These are phyloP conservation scores for Termitomyces sp. DNA, from an alignment of 768 basidiomycete genomes.

Conservation along the genomic window DNA sequence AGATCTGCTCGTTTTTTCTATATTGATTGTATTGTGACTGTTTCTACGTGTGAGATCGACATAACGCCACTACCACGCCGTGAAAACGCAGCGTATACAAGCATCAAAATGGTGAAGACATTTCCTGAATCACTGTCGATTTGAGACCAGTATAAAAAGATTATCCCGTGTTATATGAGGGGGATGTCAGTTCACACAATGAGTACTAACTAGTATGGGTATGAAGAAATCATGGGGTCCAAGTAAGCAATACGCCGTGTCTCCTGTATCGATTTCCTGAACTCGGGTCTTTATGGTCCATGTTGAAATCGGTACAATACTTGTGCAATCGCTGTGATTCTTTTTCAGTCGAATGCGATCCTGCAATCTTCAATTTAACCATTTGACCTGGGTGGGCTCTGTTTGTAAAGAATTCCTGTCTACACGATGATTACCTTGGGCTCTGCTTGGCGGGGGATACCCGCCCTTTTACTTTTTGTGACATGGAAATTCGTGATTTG, in stretches of 20 bases:
- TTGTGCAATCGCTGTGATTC: too few species aligned
- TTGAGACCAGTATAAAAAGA: too few species aligned
- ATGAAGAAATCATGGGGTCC: background rate
- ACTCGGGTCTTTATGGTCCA: background rate
- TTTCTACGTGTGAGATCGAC: background rate
- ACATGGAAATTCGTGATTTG: too few species aligned
- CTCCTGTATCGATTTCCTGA: background rate
- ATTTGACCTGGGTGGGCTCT: too few species aligned
- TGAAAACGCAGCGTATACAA: too few species aligned
- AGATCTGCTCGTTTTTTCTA: background rate
- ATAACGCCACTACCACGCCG: background rate
- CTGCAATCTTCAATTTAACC: too few species aligned
- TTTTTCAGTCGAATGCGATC: too few species aligned
- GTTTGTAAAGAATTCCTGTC: too few species aligned
- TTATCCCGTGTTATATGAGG: too few species aligned
- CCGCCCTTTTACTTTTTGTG: too few species aligned
- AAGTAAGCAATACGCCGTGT: background rate
- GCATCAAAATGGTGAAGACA: background rate
- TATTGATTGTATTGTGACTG: background rate
- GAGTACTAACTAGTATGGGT: background rate
- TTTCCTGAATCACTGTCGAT: background rate
- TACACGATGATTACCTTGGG: background rate
- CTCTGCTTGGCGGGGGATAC: background rate
- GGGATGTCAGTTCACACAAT: background rate
- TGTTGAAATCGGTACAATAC: too few species aligned